Base-by-base conservation (phyloP, 2,329 filamentous ascomycete genomes). In the Fusarium sp. region DNA sequence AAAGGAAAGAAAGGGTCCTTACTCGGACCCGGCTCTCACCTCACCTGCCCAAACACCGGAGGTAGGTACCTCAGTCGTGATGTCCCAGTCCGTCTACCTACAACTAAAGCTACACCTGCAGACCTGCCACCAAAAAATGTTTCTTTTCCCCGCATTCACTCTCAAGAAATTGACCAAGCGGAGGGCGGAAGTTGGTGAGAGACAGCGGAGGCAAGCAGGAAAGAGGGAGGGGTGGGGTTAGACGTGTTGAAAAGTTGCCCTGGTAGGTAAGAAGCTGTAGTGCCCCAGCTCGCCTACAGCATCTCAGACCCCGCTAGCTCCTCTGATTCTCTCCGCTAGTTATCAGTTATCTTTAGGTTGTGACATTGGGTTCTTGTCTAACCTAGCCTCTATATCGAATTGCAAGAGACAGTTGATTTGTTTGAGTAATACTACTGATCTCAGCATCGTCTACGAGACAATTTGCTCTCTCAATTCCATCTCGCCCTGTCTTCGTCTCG, bases 191-290 rank as follows among this genome's bases (percentile, higher is more conserved):
- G n/a, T 46, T 48, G 54, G 49, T 44, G 51, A 44, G n/a, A 25
- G 21, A 37, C 29, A 57, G 35, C 35, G 54, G 49, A 33, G 42
- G 60, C 55, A 70, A 72, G 57, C 52, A 63, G 66, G 70, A 68
- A 61, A 66, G 70, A 68, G 63, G 63, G 70, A 73, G 70, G 70
- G 70, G 70, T 73, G 70, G 68, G 46, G 62, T 39, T 73, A 73
- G 56, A 29, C 39, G 62, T 48, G 29, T 48, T 64, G 46, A 52
- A 72, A 33, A 45, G 54, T 70, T 73, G 33, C 70, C 70, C 54
- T n/a, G 64, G 60, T 48, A 57, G 70, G 72, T 57, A 71, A 71
- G 49, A 54, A 73, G 62, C 70, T 68, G 41, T 54, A 46, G 37
- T 42, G 38, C 19, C 37, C 46, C 27, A 60, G 18, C 60, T 56